Evolutionary conservation across 768 basidiomycete species (phyloP).

Genomic region (Hericium erinaceus): DNA sequence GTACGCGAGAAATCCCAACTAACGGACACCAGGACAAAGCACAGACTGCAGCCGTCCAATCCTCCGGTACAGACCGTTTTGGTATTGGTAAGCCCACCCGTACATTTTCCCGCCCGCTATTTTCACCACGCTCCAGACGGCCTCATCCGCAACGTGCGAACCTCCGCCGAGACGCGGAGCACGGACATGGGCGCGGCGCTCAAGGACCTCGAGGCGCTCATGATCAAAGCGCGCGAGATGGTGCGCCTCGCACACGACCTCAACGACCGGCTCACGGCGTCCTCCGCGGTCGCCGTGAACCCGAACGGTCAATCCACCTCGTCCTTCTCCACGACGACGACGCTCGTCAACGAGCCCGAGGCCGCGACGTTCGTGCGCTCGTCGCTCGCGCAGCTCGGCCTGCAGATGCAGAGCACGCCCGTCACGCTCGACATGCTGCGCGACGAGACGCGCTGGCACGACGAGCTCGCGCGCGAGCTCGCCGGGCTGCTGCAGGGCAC

Average conservation of each 20-base stretch:
- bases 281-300: constrained; percentile 10
- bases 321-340: constrained; percentile 18
- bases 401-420: constrained; percentile 69
- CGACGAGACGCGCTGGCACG: constrained; percentile 72
- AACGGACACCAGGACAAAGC: not conserved
- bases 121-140: constrained; percentile 44
- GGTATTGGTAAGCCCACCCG: constrained; percentile 39
- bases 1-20: no score
- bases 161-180: constrained; percentile 51
- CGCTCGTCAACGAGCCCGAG: constrained; percentile 53
- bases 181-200: constrained; percentile 68
- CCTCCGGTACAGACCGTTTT: constrained; percentile 22
- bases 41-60: not conserved
- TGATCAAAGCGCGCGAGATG: constrained; percentile 89
- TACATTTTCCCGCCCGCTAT: not conserved
- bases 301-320: constrained; percentile 9
- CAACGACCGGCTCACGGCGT: constrained; percentile 66
- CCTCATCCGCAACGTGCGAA: constrained; percentile 69
- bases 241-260: constrained; percentile 83
- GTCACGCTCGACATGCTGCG: constrained; percentile 84
- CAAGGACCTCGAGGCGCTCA: constrained; percentile 81
- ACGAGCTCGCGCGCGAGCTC: constrained; percentile 77
- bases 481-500: constrained; percentile 55
- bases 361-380: constrained; percentile 82
- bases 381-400: constrained; percentile 82